Evolutionary conservation across 805 yeast genomes (phyloP).

Genomic region (Pichia exigua): DNA sequence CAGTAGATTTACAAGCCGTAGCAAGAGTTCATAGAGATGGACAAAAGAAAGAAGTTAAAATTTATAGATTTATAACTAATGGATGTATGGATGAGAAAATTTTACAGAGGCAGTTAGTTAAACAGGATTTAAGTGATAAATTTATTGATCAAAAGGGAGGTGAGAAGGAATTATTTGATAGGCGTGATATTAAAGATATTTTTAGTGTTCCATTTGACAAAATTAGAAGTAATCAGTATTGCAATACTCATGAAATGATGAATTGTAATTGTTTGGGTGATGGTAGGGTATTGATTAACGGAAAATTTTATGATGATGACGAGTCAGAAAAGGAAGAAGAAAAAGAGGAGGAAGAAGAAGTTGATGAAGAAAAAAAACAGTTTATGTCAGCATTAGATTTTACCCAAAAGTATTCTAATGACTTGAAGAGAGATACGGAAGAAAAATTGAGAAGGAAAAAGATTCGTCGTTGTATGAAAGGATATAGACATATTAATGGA

Average conservation of each 20-base stretch:
- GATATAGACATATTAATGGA: conserved; percentile 51
- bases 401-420: conserved; percentile 19
- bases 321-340: conserved; percentile 6
- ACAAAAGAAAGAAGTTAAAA: conserved; percentile 66
- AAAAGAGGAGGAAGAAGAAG: conserved; percentile 13
- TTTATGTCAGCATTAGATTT: conserved; percentile 56
- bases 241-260: conserved; percentile 74
- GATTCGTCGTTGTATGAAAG: conserved; percentile 51
- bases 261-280: conserved; percentile 54
- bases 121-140: conserved; percentile 67
- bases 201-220: conserved; percentile 41
- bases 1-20: conserved; percentile 89
- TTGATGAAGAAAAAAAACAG: conserved; percentile 19
- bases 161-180: conserved; percentile 60
- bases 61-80: conserved; percentile 76
- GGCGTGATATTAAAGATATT: conserved; percentile 62
- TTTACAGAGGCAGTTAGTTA: conserved; percentile 83
- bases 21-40: conserved; percentile 95
- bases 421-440: conserved; percentile 25
- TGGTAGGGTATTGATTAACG: conserved; percentile 30
- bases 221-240: conserved; percentile 15
- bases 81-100: conserved; percentile 95
- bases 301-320: background rate
- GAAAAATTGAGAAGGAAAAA: conserved; percentile 20
- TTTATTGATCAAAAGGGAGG: conserved; percentile 40